Evolutionary conservation across 768 basidiomycete genomes (phyloP), one percentile per base, ranked within the genome.

Genomic region (Trametes sanguinea): DNA sequence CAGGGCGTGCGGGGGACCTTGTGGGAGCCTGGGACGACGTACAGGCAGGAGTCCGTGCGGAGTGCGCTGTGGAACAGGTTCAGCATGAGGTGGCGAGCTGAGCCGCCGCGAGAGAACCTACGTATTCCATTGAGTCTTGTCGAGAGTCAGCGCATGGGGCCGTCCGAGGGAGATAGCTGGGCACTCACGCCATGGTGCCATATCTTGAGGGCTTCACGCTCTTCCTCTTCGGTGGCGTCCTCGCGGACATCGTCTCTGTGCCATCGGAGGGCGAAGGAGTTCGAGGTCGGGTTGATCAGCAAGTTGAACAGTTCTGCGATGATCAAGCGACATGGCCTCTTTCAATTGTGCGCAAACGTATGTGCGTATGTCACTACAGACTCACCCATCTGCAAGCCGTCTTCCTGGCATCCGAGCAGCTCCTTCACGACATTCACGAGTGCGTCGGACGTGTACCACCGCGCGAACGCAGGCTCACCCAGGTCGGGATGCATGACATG

Each of bases 81-180:
- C 29, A 16, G 43, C 16, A 22, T 17, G 6, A 6, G 22, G 35
- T 14, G 16, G 14, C 6, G 2, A 39, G 30, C 32, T 46, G 14
- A 5, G 37, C 16, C n/a, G 17, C 6, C 14, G 35, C 10, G 30
- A 7, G 14, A 14, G 10, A 2, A 75, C 85, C 56, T 76, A 89
- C 89, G 88, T 85, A 68, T 92, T 92, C 89, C 89, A 92, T 74
- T 93, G 89, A 0, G 90, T 80, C 88, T 91, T 54, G 37, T 29
- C 13, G 10, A 16, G 37, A 6, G 6, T 32, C 11, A 54, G 29
- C 54, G 32, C 10, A 13, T 33, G 33, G 17, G n/a, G 5, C 4
- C 40, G n/a, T 14, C 44, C 9, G 42, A 43, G 55, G 9, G n/a
- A 29, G 57, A 30, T 16, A 52, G 50, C 22, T 22, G 16, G 17